These are phyloP conservation scores for Skeletonema menzelii DNA, from an alignment of 108 stramenopile species.

Conservation along the genomic window DNA sequence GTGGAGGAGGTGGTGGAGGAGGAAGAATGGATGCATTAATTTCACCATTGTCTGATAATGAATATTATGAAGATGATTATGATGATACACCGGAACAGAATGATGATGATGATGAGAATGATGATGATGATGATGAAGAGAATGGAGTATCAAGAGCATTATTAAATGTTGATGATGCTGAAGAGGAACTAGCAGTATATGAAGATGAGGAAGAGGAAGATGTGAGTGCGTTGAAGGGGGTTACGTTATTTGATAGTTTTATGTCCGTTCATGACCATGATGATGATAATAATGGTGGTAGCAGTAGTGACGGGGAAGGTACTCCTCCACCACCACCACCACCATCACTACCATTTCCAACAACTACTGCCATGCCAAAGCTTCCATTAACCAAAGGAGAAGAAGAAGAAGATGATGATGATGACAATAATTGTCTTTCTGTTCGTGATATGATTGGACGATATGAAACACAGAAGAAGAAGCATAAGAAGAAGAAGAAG, in stretches of 20 bases:
- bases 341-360: background rate
- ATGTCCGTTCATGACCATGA: no score
- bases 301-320: background rate
- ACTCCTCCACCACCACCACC: background rate
- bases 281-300: background rate
- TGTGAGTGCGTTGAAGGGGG: background rate
- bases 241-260: background rate
- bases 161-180: background rate
- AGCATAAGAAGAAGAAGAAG: background rate
- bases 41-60: background rate
- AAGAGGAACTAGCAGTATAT: background rate
- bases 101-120: background rate
- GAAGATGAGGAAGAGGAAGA: background rate
- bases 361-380: background rate
- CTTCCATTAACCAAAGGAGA: background rate
- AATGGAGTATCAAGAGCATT: background rate
- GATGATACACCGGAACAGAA: background rate
- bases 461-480: background rate
- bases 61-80: background rate
- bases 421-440: background rate
- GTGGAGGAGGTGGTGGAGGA: background rate
- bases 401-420: background rate
- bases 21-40: background rate
- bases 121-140: background rate
- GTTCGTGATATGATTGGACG: background rate